Evolutionary conservation across 805 yeast species (phyloP), one percentile per base, ranked within the genome.

Genomic region (Nakazawaea populi): DNA sequence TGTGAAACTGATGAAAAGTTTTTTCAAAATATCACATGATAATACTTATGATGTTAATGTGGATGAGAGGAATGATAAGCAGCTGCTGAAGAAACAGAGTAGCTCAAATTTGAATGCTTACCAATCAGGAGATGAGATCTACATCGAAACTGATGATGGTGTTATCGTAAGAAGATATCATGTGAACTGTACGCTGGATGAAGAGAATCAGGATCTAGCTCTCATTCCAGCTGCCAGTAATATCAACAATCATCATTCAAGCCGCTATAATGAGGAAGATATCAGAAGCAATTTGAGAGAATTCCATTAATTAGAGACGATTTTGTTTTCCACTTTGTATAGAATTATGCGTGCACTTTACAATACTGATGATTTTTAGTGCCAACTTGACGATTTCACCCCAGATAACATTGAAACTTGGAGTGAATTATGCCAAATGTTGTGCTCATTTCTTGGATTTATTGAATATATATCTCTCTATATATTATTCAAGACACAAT

Each of bases 111-210:
- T 60, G 28, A 64, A 66, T 56, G 77, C 76, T 2, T 75, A 72
- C 56, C 74, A 71, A 58, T 60, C 71, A 29, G 76, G 71, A 55
- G 63, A 72, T 49, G 54, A 69, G 42, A 64, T 74, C 34, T 63
- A 71, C 46, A 68, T 74, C 42, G 77, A 73, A 52, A 72, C 72
- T 49, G 73, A 64, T 42, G 77, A 74, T 29, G 79, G 77, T 35
- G 76, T 72, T 44, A 65, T 72, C 36, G 67, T 74, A 27, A 64
- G 78, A 58, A 58, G 72, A 42, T 75, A 74, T 56, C 58, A 46
- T 12, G 46, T 56, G 27, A 50, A 53, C 40, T 34, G 27, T 4
- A 18, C 8, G 18, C 32, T 29, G 24, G 44, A 46, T n/a, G 45
- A 36, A 14, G 45, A 32, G 34, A 40, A 42, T 32, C 39, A 34